phyloP scores from a whole-genome alignment of 2,329 filamentous ascomycete genomes.

The Colletotrichum ledebouriae region DNA sequence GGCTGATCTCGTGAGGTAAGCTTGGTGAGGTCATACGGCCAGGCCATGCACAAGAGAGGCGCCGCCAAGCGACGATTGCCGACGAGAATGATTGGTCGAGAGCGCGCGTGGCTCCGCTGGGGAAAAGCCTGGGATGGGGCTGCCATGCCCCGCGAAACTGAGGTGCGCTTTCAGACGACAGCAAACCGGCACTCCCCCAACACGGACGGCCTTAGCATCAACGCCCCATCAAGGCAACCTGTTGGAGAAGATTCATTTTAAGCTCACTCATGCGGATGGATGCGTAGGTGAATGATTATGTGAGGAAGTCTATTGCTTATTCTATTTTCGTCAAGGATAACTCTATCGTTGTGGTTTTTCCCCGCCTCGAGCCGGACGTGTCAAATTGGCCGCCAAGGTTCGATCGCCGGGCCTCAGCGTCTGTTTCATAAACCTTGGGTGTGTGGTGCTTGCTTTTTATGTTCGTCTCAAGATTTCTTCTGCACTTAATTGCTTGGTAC shows the following conservation, averaged over 20 bases:
- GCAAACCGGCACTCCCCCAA: constrained; percentile 1
- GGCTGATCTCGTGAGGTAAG: constrained; percentile 41
- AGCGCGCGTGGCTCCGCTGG: constrained; percentile 18
- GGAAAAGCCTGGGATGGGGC: constrained; percentile 18
- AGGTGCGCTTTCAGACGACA: constrained; percentile 16
- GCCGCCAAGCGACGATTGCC: constrained; percentile 40
- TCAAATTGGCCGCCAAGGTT: constrained; percentile 7
- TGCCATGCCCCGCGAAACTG: constrained; percentile 31
- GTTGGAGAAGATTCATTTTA: constrained; percentile 15
- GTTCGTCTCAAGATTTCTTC: constrained; percentile 28
- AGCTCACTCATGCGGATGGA: constrained; percentile 22
- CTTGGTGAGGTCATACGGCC: constrained; percentile 39
- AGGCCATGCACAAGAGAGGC: constrained; percentile 29
- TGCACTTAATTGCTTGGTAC: constrained; percentile 10
- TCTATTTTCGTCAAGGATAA: constrained; percentile 25
- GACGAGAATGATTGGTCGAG: constrained; percentile 35
- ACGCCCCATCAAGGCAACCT: neutral
- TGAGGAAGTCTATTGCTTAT: constrained; percentile 1
- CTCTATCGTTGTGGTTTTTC: neutral
- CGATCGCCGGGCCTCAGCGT: constrained; percentile 24
- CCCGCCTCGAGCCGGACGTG: neutral
- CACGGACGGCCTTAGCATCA: too few relatives aligned
- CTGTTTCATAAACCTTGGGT: constrained; percentile 25
- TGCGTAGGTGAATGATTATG: neutral
- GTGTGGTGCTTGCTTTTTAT: constrained; percentile 4